phyloP scores from a whole-genome alignment of 441 rosid genomes.

The Kokia cookei region DNA sequence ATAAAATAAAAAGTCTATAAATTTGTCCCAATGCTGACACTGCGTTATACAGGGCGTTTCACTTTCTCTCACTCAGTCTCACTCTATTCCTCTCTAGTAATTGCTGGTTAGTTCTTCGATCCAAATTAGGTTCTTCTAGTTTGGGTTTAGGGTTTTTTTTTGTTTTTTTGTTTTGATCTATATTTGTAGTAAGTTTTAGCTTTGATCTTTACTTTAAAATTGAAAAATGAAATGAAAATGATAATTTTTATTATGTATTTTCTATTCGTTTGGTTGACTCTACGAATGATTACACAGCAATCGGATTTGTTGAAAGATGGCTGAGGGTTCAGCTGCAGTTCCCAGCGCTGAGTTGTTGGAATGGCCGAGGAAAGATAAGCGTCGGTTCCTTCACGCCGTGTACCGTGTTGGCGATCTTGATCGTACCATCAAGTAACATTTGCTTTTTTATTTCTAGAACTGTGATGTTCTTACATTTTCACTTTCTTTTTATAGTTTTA shows the following conservation, averaged over 20 bases:
- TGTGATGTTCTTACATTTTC: background rate
- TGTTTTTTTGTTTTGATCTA: background rate
- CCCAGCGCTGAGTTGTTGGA: conserved; percentile 59
- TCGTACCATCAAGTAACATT: conserved; percentile 68
- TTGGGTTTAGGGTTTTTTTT: background rate
- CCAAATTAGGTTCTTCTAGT: background rate
- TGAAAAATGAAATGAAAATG: background rate
- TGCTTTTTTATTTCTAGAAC: no score
- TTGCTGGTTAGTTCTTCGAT: background rate
- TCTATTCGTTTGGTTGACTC: background rate
- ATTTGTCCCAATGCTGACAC: background rate
- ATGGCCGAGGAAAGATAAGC: conserved; percentile 89
- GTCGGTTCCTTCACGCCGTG: conserved; percentile 82
- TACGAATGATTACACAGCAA: background rate
- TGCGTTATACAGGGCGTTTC: background rate
- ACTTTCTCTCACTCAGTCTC: background rate
- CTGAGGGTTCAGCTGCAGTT: conserved; percentile 38
- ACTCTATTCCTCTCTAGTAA: background rate
- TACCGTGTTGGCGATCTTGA: conserved; percentile 94
- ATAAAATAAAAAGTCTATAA: background rate
- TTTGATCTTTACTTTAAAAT: background rate
- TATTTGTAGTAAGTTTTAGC: background rate
- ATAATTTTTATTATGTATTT: background rate
- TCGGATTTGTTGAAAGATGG: conserved; percentile 27
- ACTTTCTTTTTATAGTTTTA: background rate